These are phyloP conservation scores for Solanum pimpinellifolium DNA, from an alignment of 257 asterid genomes.

Conservation along the genomic window DNA sequence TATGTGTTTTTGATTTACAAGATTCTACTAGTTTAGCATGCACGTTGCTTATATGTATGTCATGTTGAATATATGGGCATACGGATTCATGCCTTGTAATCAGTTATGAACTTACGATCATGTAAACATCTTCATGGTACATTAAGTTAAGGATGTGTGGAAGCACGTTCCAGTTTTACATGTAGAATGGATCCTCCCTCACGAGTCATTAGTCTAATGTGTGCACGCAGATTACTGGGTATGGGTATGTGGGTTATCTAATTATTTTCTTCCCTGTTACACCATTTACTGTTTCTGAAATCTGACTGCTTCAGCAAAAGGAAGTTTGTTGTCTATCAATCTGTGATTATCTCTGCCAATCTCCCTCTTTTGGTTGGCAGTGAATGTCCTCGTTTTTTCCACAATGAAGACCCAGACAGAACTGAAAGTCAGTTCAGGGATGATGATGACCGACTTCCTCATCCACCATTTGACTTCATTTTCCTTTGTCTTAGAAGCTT, in stretches of 20 bases:
- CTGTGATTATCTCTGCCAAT: not conserved
- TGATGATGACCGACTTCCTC: not conserved
- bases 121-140: not conserved
- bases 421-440: not conserved
- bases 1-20: not conserved
- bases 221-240: not conserved
- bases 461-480: not conserved
- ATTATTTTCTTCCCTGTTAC: not conserved
- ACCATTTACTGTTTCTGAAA: not conserved
- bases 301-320: not conserved
- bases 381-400: not conserved
- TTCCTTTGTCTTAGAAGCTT: not conserved
- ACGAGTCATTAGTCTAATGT: not conserved
- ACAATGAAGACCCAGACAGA: not conserved
- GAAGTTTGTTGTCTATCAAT: not conserved
- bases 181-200: not conserved
- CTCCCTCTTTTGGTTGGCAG: not conserved
- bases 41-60: not conserved
- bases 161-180: not conserved
- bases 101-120: not conserved
- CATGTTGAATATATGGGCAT: not conserved
- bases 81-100: not conserved
- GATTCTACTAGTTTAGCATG: not conserved
- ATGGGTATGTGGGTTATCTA: not conserved
- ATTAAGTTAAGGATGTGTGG: not conserved